Percentiles rank a stretch among this genome's conserved stretches.
Conservation (phyloP, 75 land plant genomes). For the Adiantum capillusveneris region DNA sequence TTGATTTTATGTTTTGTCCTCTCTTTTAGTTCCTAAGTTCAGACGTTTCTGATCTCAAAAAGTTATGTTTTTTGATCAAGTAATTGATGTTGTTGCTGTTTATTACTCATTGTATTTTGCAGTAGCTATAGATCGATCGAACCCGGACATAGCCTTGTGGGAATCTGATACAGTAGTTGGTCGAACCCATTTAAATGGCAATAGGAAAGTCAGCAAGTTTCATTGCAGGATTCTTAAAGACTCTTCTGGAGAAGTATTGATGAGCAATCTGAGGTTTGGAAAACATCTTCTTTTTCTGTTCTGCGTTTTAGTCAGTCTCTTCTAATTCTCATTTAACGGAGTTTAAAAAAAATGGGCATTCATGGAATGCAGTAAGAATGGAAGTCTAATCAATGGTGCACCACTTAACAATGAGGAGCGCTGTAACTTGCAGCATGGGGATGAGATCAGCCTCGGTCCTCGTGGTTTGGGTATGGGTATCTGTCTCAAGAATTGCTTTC, state of each 20-base stretch:
- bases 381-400: background rate
- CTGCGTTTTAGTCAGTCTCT: background rate
- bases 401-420: no score
- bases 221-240: slow-evolving; percentile 4
- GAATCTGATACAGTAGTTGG: background rate
- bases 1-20: no score
- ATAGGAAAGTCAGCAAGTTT: slow-evolving; percentile 1
- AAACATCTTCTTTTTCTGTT: background rate
- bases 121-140: background rate
- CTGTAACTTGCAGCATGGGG: background rate
- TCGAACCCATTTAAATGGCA: background rate
- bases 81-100: no score
- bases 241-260: background rate
- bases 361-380: background rate
- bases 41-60: no score
- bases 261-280: background rate
- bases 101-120: no score
- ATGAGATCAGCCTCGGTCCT: background rate
- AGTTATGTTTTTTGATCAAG: no score
- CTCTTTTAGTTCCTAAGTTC: no score
- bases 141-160: background rate
- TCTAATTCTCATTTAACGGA: background rate
- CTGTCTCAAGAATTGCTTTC: no score
- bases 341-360: background rate
- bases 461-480: background rate